Percentiles rank a stretch among this genome's conserved stretches.
Evolutionary conservation across 768 basidiomycete genomes (phyloP).

Genomic region (Lactarius indigo): DNA sequence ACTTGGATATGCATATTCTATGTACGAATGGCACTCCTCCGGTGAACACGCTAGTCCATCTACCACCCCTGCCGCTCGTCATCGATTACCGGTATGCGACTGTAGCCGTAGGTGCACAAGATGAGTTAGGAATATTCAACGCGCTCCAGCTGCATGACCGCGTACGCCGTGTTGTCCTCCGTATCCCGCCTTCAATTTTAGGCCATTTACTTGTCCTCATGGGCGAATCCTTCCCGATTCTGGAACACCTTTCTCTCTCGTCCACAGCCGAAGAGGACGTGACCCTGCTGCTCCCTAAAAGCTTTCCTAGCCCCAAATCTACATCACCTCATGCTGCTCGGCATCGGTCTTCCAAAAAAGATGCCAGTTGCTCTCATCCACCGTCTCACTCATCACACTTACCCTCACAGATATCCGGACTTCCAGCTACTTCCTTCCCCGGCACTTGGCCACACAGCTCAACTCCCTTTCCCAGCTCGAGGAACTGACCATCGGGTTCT

Average conservation of each 20-base stretch:
- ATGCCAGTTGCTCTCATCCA: neutral
- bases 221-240: neutral
- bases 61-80: conserved; percentile 3
- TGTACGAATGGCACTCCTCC: neutral
- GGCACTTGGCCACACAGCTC: neutral
- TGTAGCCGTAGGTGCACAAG: neutral
- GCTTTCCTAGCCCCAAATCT: neutral
- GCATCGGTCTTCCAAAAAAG: neutral
- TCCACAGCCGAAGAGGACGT: neutral
- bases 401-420: neutral
- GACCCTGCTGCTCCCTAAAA: neutral
- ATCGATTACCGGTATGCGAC: neutral
- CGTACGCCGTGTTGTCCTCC: neutral
- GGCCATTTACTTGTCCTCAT: neutral
- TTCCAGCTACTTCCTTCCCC: neutral
- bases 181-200: neutral
- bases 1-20: neutral
- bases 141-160: neutral
- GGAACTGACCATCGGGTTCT: conserved; percentile 6
- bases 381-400: neutral
- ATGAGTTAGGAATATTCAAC: neutral
- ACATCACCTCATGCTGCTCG: neutral
- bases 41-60: neutral
- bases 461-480: neutral
- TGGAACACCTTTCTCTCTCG: neutral